phyloP scores from a whole-genome alignment of 805 yeast genomes.

The Zygosaccharomyces kombuchaensis region DNA sequence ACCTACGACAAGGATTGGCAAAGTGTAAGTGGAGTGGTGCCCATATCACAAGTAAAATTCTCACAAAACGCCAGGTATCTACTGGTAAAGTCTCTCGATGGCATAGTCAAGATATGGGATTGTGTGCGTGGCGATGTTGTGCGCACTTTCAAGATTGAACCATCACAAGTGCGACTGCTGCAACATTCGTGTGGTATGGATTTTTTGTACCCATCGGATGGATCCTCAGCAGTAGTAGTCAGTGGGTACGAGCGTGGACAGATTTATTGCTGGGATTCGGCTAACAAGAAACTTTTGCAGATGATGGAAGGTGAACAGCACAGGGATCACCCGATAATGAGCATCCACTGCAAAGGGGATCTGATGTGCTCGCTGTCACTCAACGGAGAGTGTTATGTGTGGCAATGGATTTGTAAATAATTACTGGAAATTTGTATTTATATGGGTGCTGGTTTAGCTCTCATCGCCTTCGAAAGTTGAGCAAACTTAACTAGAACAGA shows the following conservation, averaged over 20 bases:
- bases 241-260: slow-evolving; percentile 31
- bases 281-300: slow-evolving; percentile 21
- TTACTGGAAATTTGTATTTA: neutral
- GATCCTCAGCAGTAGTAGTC: slow-evolving; percentile 22
- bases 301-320: slow-evolving; percentile 13
- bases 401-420: slow-evolving; percentile 20
- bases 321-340: slow-evolving; percentile 22
- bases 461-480: neutral
- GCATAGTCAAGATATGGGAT: slow-evolving; percentile 77
- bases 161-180: slow-evolving; percentile 11
- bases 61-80: slow-evolving; percentile 79
- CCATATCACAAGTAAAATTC: slow-evolving; percentile 67
- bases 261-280: slow-evolving; percentile 28
- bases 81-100: slow-evolving; percentile 76
- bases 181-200: slow-evolving; percentile 31
- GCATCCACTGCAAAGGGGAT: slow-evolving; percentile 19
- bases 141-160: slow-evolving; percentile 49
- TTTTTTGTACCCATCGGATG: slow-evolving; percentile 23
- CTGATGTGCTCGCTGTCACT: slow-evolving; percentile 26
- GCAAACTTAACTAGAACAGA: neutral
- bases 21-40: slow-evolving; percentile 49
- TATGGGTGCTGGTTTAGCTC: neutral
- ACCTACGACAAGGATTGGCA: slow-evolving; percentile 75
- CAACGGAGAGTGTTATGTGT: slow-evolving; percentile 28
- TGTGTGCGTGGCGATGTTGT: slow-evolving; percentile 76